These are phyloP conservation scores for Aspergillus heteromorphus DNA, from an alignment of 495 filamentous ascomycete genomes.

Conservation along the genomic window DNA sequence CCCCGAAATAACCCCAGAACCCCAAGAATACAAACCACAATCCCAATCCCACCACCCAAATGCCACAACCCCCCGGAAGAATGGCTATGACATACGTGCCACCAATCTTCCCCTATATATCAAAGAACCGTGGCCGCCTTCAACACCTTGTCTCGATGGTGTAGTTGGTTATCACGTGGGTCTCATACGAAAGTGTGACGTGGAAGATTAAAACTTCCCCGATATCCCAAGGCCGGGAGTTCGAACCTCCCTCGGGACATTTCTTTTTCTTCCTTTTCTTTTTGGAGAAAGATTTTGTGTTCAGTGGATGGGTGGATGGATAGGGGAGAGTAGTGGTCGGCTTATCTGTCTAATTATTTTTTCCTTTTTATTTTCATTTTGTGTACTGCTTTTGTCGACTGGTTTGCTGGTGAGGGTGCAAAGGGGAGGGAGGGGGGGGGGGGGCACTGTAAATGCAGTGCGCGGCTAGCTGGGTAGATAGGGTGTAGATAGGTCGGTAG, in stretches of 20 bases:
- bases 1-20: no score
- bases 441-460: no score
- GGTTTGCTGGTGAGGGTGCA: no score
- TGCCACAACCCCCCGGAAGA: background rate
- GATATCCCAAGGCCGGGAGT: slow-evolving; percentile 4
- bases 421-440: no score
- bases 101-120: no score
- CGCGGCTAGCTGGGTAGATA: no score
- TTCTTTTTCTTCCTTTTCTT: background rate
- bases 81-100: no score
- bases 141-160: slow-evolving; percentile 3
- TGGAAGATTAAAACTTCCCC: background rate
- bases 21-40: background rate
- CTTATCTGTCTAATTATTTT: no score
- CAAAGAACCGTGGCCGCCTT: background rate
- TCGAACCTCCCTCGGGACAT: slow-evolving; percentile 5
- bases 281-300: background rate
- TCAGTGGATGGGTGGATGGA: background rate
- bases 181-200: background rate
- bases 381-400: no score
- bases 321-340: background rate
- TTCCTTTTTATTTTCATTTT: no score
- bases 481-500: no score
- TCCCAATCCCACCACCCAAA: background rate
- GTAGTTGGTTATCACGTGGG: slow-evolving; percentile 5